These are phyloP conservation scores for Aspergillus fijiensis DNA, from an alignment of 2,329 filamentous ascomycete species.

Conservation along the genomic window DNA sequence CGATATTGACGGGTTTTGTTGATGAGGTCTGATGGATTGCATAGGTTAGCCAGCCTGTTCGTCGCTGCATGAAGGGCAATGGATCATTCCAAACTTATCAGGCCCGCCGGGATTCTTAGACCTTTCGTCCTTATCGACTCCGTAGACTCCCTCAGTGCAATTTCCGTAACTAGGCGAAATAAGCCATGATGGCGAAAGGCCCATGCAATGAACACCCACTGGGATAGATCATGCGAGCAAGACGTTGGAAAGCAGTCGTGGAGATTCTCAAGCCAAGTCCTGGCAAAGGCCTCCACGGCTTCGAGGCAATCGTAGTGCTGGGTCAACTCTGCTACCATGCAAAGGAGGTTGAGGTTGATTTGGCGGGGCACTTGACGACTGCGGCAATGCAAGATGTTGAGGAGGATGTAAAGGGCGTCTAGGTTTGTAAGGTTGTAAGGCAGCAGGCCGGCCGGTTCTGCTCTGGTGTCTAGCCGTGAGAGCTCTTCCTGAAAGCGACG, in stretches of 20 bases:
- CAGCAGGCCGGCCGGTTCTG: neutral
- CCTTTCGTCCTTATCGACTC: neutral
- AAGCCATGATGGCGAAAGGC: neutral
- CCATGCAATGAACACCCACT: slow-evolving; percentile 21
- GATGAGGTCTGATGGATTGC: neutral
- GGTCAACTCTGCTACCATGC: slow-evolving; percentile 47
- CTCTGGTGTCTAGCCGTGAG: neutral
- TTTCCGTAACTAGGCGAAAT: slow-evolving; percentile 1
- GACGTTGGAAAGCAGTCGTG: neutral
- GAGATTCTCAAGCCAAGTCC: slow-evolving; percentile 42
- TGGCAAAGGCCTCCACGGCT: slow-evolving; percentile 44
- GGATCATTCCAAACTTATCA: neutral
- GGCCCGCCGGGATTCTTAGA: neutral
- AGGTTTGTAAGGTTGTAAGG: slow-evolving; percentile 22
- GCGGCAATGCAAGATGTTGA: slow-evolving; percentile 50
- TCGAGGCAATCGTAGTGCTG: slow-evolving; percentile 47
- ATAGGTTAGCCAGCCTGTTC: neutral
- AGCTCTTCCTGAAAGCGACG: slow-evolving; percentile 1
- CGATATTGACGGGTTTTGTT: neutral
- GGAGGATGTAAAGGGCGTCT: slow-evolving; percentile 42
- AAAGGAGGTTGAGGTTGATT: slow-evolving; percentile 44
- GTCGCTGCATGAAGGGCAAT: neutral
- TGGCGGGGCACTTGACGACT: slow-evolving; percentile 41
- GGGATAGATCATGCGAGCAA: slow-evolving; percentile 10
- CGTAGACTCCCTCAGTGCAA: slow-evolving; percentile 1